Evolutionary conservation across 805 yeast genomes (phyloP).

Genomic region (Hyphopichia homilentoma): DNA sequence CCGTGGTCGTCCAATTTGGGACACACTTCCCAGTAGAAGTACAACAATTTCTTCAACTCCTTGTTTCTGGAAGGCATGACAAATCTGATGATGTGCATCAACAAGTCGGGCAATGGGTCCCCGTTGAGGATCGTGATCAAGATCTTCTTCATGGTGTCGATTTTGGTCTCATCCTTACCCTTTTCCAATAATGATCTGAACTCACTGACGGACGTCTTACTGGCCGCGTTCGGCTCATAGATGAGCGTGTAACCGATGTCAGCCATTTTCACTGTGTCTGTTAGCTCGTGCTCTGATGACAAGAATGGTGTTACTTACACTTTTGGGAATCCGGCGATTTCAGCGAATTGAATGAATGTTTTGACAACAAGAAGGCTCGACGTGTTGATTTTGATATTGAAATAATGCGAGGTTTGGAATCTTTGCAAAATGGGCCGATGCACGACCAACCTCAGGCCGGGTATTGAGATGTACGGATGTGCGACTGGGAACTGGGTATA

Average conservation of each 20-base stretch:
- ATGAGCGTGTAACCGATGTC: conserved; percentile 69
- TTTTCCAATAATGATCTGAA: conserved; percentile 77
- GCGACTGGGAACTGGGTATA: too few relatives aligned
- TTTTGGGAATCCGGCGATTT: too few relatives aligned
- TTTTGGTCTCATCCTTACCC: conserved; percentile 83
- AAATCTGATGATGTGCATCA: conserved; percentile 96
- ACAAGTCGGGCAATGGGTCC: conserved; percentile 83
- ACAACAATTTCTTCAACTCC: conserved; percentile 85
- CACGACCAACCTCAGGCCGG: too few relatives aligned
- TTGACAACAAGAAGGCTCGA: conserved; percentile 13
- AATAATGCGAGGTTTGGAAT: too few relatives aligned
- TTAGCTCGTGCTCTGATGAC: too few relatives aligned
- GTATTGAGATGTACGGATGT: too few relatives aligned
- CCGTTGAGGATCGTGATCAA: conserved; percentile 87
- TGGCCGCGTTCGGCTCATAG: conserved; percentile 68
- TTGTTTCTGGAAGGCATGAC: conserved; percentile 95
- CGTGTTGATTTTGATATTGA: conserved; percentile 18
- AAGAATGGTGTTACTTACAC: too few relatives aligned
- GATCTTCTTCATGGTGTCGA: conserved; percentile 85
- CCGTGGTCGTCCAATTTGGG: conserved; percentile 87
- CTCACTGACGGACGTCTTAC: conserved; percentile 64
- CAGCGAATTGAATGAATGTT: background rate
- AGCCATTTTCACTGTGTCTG: too few relatives aligned
- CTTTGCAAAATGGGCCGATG: too few relatives aligned
- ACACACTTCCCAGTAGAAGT: conserved; percentile 97